Base-by-base conservation (phyloP, 2,329 filamentous ascomycete genomes). In the Cladophialophora immunda region DNA sequence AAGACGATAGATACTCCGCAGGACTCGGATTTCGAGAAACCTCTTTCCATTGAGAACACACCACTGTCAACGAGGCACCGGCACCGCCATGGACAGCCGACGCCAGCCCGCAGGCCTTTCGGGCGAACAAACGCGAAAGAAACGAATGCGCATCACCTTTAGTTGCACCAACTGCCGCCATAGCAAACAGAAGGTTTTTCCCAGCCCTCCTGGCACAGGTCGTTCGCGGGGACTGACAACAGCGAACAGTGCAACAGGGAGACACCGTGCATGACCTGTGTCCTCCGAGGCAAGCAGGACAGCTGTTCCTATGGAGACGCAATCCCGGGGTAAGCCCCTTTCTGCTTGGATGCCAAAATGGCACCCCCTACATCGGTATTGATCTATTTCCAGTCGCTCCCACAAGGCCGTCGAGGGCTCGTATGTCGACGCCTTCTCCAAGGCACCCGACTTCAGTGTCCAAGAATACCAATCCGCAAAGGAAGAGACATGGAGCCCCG, bases 101-200 rank as follows among this genome's bases (percentile, higher is more conserved):
- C 45, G 30, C 25, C 45, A 56, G 17, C 27, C 55, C 32, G 45
- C 56, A 29, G 55, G 30, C 19, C 25, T 36, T n/a, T 34, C 52
- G 30, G 50, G 32, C 36, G 62, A 60, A 19, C 32, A 53, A 34
- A 36, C 47, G 8, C 45, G 55, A 13, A 65, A 56, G 56, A 65
- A 60, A 55, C 62, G 62, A 9, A 60, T 59, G 30, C 55, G 62
- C 27, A 54, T 65, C 38, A 59, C 62, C 1, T 65, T 65, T 47
- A 65, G 62, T 30, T 65, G 62, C 50, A 65, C 62, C 13, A 65
- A 65, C 22, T 65, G 62, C 27, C 62, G 62, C 50, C 62, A 65
- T 25, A 65, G 56, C 47, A 65, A 65, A 29, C 62, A 65, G 29
- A 65, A 58, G 45, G 62, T 64, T n/a, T 19, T 30, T 8, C 13